These are phyloP conservation scores for Scutellaria barbata DNA, from an alignment of 257 asterid species.

Conservation along the genomic window DNA sequence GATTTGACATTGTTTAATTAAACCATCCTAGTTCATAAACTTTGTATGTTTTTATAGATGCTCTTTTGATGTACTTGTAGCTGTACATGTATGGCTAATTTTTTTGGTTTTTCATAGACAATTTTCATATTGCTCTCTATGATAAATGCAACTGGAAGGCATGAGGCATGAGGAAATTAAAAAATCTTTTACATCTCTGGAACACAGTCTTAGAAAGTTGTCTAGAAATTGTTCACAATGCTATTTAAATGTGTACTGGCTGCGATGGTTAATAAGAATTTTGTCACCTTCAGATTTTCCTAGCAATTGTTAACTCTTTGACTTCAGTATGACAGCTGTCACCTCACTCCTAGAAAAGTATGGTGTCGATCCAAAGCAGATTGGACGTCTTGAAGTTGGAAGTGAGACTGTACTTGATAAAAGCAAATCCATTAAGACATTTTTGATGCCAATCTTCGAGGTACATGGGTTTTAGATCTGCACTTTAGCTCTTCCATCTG, in stretches of 20 bases:
- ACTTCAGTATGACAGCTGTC: constrained; percentile 91
- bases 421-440: constrained; percentile 98
- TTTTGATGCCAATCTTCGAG: constrained; percentile 98
- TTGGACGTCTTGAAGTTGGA: constrained; percentile 98
- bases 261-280: not conserved
- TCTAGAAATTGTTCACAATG: not conserved
- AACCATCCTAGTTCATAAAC: not conserved
- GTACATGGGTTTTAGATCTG: constrained; percentile 42
- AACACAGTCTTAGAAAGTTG: constrained; percentile 15
- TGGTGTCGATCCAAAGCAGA: constrained; percentile 77
- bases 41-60: not conserved
- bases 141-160: not conserved
- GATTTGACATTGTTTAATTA: constrained; percentile 7
- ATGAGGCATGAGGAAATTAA: not conserved
- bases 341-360: constrained; percentile 87
- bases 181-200: not conserved
- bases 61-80: not conserved
- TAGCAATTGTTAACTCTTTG: constrained; percentile 29
- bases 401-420: constrained; percentile 97
- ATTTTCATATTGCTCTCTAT: constrained; percentile 13
- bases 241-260: constrained; percentile 9
- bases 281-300: constrained; percentile 21
- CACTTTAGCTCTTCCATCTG: not conserved
- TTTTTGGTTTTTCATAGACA: not conserved
- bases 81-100: not conserved